Evolutionary conservation across 2,329 filamentous ascomycete genomes (phyloP).

Genomic region (Colletotrichum godetiae): DNA sequence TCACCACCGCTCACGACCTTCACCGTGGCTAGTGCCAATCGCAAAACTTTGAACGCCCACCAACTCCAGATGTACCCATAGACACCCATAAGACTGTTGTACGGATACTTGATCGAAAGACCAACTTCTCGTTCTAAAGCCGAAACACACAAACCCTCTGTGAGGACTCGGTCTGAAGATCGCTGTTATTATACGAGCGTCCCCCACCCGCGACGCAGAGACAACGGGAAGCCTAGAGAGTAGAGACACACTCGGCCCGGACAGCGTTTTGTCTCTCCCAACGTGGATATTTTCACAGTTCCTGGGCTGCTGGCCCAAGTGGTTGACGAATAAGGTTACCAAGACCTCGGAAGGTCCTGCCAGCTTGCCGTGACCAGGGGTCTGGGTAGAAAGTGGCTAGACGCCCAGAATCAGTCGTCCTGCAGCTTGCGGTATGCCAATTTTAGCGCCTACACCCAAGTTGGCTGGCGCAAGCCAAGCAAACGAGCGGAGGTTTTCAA

Average conservation of each 20-base stretch:
- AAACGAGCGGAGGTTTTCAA: slow-evolving; percentile 6
- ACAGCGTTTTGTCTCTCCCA: not conserved
- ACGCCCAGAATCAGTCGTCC: slow-evolving; percentile 9
- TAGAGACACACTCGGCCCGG: not conserved
- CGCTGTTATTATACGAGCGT: slow-evolving; percentile 1
- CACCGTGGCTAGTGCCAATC: not conserved
- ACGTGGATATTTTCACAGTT: not conserved
- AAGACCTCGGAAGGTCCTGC: slow-evolving; percentile 6
- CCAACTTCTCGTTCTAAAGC: not conserved
- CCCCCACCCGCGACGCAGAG: not conserved
- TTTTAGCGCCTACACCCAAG: slow-evolving; percentile 3
- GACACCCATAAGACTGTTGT: not conserved
- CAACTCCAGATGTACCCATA: not conserved
- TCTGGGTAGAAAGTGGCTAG: not conserved
- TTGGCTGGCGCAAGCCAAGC: slow-evolving; percentile 9
- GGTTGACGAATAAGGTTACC: slow-evolving; percentile 7
- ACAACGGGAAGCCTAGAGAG: not conserved
- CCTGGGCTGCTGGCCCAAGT: not conserved
- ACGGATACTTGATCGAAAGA: not conserved
- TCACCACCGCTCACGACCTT: not conserved
- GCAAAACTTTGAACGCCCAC: not conserved
- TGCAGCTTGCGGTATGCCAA: slow-evolving; percentile 6
- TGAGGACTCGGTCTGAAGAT: not conserved
- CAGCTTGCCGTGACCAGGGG: slow-evolving; percentile 5
- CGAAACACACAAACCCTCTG: not conserved